A percentile compares a stretch with the other conserved stretches of the same genome.
Conservation (phyloP, 2,329 filamentous ascomycete species). For the Cercospora janseana region DNA sequence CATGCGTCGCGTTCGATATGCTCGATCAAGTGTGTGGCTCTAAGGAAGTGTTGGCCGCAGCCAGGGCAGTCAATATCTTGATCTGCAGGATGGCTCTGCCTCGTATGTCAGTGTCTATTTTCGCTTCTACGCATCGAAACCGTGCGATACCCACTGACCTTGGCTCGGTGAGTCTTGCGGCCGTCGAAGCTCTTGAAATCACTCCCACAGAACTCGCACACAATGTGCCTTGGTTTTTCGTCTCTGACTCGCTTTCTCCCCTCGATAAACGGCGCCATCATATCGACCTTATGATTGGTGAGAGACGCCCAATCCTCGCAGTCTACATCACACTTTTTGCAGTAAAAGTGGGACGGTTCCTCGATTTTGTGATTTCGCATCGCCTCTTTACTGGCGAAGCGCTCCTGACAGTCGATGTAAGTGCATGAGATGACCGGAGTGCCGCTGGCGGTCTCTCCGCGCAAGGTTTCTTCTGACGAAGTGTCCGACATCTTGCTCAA, state of each 20-base stretch:
- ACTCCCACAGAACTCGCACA: conserved; percentile 56
- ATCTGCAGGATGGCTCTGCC: conserved; percentile 44
- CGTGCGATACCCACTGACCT: conserved; percentile 41
- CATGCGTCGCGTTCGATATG: conserved; percentile 58
- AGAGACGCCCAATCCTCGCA: conserved; percentile 36
- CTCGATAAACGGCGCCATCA: conserved; percentile 34
- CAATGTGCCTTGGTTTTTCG: conserved; percentile 45
- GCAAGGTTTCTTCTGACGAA: conserved; percentile 5
- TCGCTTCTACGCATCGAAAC: neutral
- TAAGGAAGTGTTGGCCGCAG: conserved; percentile 50
- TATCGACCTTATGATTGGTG: conserved; percentile 36
- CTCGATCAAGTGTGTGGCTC: conserved; percentile 50
- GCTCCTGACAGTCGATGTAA: conserved; percentile 49
- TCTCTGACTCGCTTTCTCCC: conserved; percentile 22
- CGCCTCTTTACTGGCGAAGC: conserved; percentile 46
- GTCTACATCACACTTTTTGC: conserved; percentile 44
- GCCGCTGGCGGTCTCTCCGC: conserved; percentile 16
- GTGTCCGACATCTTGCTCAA: conserved; percentile 4
- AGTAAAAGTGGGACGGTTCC: conserved; percentile 46
- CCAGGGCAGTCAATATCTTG: conserved; percentile 55
- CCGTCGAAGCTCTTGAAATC: conserved; percentile 57
- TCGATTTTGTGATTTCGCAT: conserved; percentile 54
- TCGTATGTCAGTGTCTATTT: neutral
- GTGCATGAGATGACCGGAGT: conserved; percentile 38
- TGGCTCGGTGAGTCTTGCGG: conserved; percentile 52